Conservation (phyloP, 768 basidiomycete genomes). For the Leccinum uliginosum region DNA sequence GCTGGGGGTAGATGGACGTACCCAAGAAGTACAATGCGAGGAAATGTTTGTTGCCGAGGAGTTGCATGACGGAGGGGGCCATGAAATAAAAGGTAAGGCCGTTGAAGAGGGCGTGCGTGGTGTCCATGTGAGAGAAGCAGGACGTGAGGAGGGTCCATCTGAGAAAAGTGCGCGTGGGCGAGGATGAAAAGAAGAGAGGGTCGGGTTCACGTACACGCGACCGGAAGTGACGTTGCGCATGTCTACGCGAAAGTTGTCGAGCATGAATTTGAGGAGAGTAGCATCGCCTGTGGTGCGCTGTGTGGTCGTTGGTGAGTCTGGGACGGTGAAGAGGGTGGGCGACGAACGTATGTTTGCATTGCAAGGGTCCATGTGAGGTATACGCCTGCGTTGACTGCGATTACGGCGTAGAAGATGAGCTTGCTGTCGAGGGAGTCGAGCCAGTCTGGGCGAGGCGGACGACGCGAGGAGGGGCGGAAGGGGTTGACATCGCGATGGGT, state of each 20-base stretch:
- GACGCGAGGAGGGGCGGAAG: conserved; percentile 23
- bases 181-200: background rate
- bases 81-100: conserved; percentile 77
- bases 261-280: conserved; percentile 45
- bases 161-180: background rate
- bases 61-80: conserved; percentile 55
- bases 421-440: conserved; percentile 53
- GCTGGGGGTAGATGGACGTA: conserved; percentile 25
- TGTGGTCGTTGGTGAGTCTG: background rate
- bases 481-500: conserved; percentile 20
- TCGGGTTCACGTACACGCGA: conserved; percentile 48
- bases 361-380: conserved; percentile 55
- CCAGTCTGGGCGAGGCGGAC: conserved; percentile 28
- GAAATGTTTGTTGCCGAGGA: conserved; percentile 66
- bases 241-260: conserved; percentile 58
- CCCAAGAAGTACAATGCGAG: conserved; percentile 71
- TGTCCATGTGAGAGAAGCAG: conserved; percentile 63
- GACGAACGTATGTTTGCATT: conserved; percentile 28
- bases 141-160: conserved; percentile 77
- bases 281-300: conserved; percentile 38
- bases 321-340: conserved; percentile 16
- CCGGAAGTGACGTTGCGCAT: conserved; percentile 58
- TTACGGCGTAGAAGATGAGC: conserved; percentile 56
- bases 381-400: conserved; percentile 59
- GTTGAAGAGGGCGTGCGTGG: conserved; percentile 68